Evolutionary conservation across 768 basidiomycete genomes (phyloP).

Genomic region (Suillus weaverae): DNA sequence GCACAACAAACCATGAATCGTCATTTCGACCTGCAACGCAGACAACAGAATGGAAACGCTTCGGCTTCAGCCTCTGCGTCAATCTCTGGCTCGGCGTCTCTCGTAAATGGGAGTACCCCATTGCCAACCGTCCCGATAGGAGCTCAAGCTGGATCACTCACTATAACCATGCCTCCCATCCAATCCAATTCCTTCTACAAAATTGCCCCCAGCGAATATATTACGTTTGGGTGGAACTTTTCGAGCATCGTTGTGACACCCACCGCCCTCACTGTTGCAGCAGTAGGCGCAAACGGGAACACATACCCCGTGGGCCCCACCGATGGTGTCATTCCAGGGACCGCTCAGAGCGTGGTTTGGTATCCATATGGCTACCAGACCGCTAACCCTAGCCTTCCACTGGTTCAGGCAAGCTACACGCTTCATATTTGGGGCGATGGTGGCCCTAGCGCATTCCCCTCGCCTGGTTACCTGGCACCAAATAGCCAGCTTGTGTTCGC

Average conservation of each 20-base stretch:
- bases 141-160: constrained; percentile 52
- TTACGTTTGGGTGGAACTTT: constrained; percentile 78
- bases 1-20: constrained; percentile 2
- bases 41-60: constrained; percentile 22
- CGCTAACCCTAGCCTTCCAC: constrained; percentile 49
- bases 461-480: constrained; percentile 54
- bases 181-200: constrained; percentile 67
- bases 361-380: constrained; percentile 58
- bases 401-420: constrained; percentile 61
- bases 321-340: constrained; percentile 51
- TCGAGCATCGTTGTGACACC: constrained; percentile 56
- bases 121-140: constrained; percentile 43
- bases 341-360: constrained; percentile 55
- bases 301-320: constrained; percentile 68
- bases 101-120: constrained; percentile 35
- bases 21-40: constrained; percentile 20
- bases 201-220: constrained; percentile 51
- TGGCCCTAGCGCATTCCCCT: constrained; percentile 48
- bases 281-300: constrained; percentile 65
- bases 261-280: constrained; percentile 56
- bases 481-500: constrained; percentile 58
- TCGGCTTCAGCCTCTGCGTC: constrained; percentile 22
- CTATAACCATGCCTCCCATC: constrained; percentile 58
- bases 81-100: constrained; percentile 1
- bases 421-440: constrained; percentile 56